phyloP scores from a whole-genome alignment of 208 protist species.

The Crithidia mellificae region DNA sequence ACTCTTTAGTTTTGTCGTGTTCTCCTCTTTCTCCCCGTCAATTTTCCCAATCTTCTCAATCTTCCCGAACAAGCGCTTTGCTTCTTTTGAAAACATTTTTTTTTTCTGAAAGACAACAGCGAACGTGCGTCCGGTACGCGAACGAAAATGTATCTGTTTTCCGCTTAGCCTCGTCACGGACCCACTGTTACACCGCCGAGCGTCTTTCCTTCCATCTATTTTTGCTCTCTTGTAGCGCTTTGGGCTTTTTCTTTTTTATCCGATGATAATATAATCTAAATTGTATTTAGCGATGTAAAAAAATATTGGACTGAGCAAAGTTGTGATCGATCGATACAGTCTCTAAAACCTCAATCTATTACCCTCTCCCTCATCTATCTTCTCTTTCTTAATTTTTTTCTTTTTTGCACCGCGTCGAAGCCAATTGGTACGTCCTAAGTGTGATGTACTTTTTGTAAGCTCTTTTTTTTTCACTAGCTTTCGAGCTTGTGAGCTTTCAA shows the following conservation, averaged over 20 bases:
- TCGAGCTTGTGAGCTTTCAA: no score
- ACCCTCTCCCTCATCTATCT: no score
- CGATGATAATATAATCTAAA: background rate
- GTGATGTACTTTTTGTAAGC: background rate
- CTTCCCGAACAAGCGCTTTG: background rate
- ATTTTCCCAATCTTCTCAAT: conserved; percentile 7
- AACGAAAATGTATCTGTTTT: conserved; percentile 8
- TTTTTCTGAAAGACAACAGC: background rate
- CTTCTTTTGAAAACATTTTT: background rate
- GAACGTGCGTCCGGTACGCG: background rate
- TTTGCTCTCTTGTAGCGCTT: background rate
- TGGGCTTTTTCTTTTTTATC: conserved; percentile 12
- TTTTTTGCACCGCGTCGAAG: no score
- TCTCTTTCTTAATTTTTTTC: no score
- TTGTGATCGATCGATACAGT: background rate
- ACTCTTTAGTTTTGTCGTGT: conserved; percentile 7
- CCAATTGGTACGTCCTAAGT: no score
- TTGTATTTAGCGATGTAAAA: background rate
- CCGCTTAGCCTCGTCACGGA: conserved; percentile 9
- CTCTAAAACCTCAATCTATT: background rate
- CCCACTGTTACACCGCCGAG: background rate
- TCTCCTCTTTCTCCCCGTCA: background rate
- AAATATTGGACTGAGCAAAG: background rate
- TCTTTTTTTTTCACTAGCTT: background rate
- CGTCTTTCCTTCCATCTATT: background rate